Base-by-base conservation (phyloP, 179 eudicot species). In the Spinacia oleracea region DNA sequence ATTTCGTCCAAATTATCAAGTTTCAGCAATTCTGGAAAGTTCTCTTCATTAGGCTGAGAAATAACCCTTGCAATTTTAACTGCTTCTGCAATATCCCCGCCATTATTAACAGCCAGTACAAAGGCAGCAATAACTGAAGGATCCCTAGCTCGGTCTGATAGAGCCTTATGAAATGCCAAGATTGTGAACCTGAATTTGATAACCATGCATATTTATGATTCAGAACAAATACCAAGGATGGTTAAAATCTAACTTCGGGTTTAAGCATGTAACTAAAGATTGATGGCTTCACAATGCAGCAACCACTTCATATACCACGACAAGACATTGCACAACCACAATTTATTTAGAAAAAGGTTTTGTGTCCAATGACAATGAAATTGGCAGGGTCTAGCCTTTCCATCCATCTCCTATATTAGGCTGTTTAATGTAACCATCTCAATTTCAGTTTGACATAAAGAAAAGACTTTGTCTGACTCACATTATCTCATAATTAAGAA, bases 11-110 rank as follows among this genome's bases (percentile, higher is more conserved):
- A 64, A 46, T 62, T 59, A 69, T 50, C 80, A 56, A 88, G 78
- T 82, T 85, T 88, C 73, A 86, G 78, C 78, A 95, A 73, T 75
- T 95, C 98, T 50, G 43, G 67, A 78, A 90, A 93, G 80, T 80
- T 87, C 29, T 23, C 73, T n/a, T 86, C 87, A 55, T 87, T 88
- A n/a, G 85, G 85, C 70, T 68, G 83, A 58, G 88, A 83, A 59
- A 91, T 91, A 35, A 64, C 73, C 66, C 72, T 83, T 8, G 94
- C 87, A 77, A 95, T 90, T 56, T 80, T 78, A 43, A 89, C 77
- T 53, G 98, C 97, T 87, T 95, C 98, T 9, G 48, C 76, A 73
- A 90, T 76, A 78, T 91, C 89, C 72, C 98, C 98, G 27, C 98
- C 97, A 73, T 90, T 95, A 82, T 95, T 85, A 67, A 95, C 84